These are phyloP conservation scores for Citropsis articulata DNA, from an alignment of 345 rosid genomes.

Conservation along the genomic window DNA sequence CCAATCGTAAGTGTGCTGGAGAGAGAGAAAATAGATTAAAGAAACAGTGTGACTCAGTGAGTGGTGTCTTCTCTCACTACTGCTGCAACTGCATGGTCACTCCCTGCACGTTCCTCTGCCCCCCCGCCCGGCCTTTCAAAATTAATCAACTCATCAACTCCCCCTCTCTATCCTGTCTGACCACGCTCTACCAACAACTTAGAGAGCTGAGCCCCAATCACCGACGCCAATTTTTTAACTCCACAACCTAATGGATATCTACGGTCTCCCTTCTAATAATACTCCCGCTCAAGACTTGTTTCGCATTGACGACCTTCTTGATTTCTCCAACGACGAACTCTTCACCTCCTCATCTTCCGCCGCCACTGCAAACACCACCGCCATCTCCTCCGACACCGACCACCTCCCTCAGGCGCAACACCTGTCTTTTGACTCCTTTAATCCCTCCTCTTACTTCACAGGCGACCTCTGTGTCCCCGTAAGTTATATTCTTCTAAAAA, in stretches of 20 bases:
- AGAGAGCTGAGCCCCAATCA: neutral
- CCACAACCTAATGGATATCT: conserved; percentile 42
- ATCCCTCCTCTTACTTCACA: conserved; percentile 46
- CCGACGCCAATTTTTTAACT: neutral
- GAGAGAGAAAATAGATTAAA: neutral
- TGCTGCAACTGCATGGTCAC: conserved; percentile 28
- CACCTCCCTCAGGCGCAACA: conserved; percentile 18
- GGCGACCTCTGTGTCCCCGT: conserved; percentile 72
- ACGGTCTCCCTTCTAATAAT: conserved; percentile 33
- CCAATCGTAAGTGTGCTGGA: neutral
- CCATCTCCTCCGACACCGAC: conserved; percentile 25
- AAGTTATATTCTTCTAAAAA: neutral
- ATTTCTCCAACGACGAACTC: conserved; percentile 41
- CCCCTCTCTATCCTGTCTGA: too few species aligned
- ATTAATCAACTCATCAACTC: neutral
- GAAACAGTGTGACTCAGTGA: neutral
- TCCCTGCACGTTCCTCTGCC: conserved; percentile 35
- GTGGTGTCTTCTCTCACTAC: conserved; percentile 6
- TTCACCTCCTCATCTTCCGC: conserved; percentile 37
- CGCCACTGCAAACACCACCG: conserved; percentile 23
- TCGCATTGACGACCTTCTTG: conserved; percentile 64
- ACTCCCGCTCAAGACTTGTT: conserved; percentile 27
- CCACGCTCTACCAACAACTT: neutral
- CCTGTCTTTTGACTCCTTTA: conserved; percentile 18
- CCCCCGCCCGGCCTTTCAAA: conserved; percentile 17